These are phyloP conservation scores for Endocladia muricata DNA, from an alignment of 31 red algal species.

Conservation along the genomic window DNA sequence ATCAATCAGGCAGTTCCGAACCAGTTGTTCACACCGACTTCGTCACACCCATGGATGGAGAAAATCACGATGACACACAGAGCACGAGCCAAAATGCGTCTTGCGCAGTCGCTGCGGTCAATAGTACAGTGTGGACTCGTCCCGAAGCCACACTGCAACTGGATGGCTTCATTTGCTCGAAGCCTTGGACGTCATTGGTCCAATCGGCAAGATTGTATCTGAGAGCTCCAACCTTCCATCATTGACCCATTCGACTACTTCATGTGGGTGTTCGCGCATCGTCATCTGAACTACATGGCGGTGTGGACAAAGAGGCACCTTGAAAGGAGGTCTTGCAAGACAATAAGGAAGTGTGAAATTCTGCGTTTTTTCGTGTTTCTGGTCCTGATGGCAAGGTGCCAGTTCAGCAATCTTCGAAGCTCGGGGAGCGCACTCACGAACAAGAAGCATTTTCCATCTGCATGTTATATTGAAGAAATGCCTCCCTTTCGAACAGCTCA, in stretches of 20 bases:
- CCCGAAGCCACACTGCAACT: background rate
- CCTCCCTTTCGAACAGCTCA: background rate
- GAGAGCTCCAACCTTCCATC: background rate
- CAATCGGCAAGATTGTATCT: background rate
- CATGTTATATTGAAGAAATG: background rate
- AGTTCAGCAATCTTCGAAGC: background rate
- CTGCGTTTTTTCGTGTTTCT: conserved; percentile 2
- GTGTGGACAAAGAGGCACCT: background rate
- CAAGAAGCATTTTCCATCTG: background rate
- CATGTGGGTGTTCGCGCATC: conserved; percentile 7
- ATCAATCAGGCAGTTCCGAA: background rate
- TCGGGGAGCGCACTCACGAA: background rate
- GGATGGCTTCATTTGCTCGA: background rate
- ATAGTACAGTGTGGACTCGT: background rate
- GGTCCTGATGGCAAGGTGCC: background rate
- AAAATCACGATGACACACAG: background rate
- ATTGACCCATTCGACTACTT: background rate
- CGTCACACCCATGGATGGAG: background rate
- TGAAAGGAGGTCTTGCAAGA: background rate
- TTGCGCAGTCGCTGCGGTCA: background rate
- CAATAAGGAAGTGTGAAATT: background rate
- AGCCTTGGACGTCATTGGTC: background rate
- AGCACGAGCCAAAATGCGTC: background rate
- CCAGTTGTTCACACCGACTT: background rate
- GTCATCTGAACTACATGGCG: background rate